These are phyloP conservation scores for Tolypocladium amazonense DNA, from an alignment of 2,329 filamentous ascomycete species.

Conservation along the genomic window DNA sequence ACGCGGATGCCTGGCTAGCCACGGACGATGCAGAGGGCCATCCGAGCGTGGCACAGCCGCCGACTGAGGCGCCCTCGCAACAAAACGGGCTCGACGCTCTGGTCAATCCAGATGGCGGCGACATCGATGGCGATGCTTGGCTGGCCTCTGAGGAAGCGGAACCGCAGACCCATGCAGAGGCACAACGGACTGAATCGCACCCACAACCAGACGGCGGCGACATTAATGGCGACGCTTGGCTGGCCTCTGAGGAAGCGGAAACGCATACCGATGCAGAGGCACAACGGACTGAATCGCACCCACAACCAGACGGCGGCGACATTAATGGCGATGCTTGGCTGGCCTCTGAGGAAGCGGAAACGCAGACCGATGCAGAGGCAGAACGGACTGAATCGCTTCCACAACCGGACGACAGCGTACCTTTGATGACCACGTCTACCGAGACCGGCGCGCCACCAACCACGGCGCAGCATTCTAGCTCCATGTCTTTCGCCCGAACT, in stretches of 20 bases:
- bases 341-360: slow-evolving; percentile 9
- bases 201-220: too few relatives aligned
- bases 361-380: slow-evolving; percentile 5
- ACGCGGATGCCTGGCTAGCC: slow-evolving; percentile 12
- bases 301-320: too few relatives aligned
- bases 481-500: slow-evolving; percentile 52
- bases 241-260: too few relatives aligned
- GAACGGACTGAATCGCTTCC: slow-evolving; percentile 3
- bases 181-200: too few relatives aligned
- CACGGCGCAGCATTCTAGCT: slow-evolving; percentile 45
- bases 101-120: slow-evolving; percentile 3
- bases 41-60: neutral
- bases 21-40: slow-evolving; percentile 5
- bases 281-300: too few relatives aligned
- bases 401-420: neutral
- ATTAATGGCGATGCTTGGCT: slow-evolving; percentile 13
- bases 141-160: too few relatives aligned
- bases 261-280: too few relatives aligned
- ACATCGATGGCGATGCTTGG: too few relatives aligned
- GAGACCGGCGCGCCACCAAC: slow-evolving; percentile 12
- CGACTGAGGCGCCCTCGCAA: neutral
- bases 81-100: neutral
- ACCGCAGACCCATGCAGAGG: too few relatives aligned
- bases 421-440: too few relatives aligned
- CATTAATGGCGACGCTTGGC: too few relatives aligned